Evolutionary conservation across 805 yeast species (phyloP).

Genomic region (Ogataea trehaloabstinens): DNA sequence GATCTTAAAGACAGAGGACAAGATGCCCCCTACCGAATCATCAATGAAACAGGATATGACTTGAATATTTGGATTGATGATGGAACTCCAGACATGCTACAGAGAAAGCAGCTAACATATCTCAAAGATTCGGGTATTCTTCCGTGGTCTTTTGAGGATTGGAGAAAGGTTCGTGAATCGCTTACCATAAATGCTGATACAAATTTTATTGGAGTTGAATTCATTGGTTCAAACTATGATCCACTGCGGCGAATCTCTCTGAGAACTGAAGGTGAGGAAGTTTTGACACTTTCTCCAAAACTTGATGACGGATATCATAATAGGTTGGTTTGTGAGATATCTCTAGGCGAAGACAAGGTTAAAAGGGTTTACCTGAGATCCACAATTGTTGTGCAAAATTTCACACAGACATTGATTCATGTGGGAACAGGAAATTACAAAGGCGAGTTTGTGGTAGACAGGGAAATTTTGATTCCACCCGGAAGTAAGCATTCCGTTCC

Average conservation of each 20-base stretch:
- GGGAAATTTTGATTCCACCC: slow-evolving; percentile 47
- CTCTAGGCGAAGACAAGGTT: slow-evolving; percentile 69
- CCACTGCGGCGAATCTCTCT: slow-evolving; percentile 59
- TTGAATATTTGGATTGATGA: slow-evolving; percentile 80
- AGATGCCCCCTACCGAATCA: slow-evolving; percentile 75
- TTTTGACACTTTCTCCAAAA: slow-evolving; percentile 66
- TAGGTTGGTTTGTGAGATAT: slow-evolving; percentile 70
- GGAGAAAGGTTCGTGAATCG: slow-evolving; percentile 82
- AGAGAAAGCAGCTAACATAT: slow-evolving; percentile 31
- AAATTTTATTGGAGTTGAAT: slow-evolving; percentile 61
- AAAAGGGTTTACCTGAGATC: slow-evolving; percentile 79
- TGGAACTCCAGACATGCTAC: slow-evolving; percentile 21
- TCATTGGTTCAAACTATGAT: slow-evolving; percentile 56
- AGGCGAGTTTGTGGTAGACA: slow-evolving; percentile 28
- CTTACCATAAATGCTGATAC: slow-evolving; percentile 61
- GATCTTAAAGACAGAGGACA: slow-evolving; percentile 67
- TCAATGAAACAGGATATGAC: slow-evolving; percentile 82
- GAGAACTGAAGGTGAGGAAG: slow-evolving; percentile 78
- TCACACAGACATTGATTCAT: slow-evolving; percentile 57
- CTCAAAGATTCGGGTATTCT: slow-evolving; percentile 48
- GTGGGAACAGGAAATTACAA: slow-evolving; percentile 36
- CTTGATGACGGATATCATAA: slow-evolving; percentile 51
- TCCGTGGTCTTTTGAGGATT: slow-evolving; percentile 94
- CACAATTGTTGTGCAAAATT: slow-evolving; percentile 66
- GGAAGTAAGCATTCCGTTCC: slow-evolving; percentile 69